Evolutionary conservation across 129 eudicot species (phyloP), one percentile per base, ranked within the genome.

Genomic region (Chrysanthemum seticuspe): DNA sequence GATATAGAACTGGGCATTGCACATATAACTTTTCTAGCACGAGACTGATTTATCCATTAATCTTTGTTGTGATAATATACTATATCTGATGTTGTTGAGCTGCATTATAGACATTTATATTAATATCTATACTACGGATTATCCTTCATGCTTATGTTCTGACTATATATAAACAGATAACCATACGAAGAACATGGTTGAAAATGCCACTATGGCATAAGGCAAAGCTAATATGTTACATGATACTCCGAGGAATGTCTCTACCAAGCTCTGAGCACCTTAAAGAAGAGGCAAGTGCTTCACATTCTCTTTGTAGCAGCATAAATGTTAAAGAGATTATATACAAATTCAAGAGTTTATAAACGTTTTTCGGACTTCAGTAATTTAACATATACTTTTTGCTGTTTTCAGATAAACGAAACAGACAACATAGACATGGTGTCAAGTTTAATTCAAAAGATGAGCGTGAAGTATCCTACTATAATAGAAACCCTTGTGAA

Each of bases 201-300:
- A 90, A 81, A 65, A 83, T 95, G 96, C 97, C 99, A 6, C 83
- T 95, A 76, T 95, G 97, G 99, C 99, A 95, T 78, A 95, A 86
- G 85, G 83, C 80, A 18, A 95, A 88, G 80, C 79, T 90, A 71
- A 14, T 95, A 13, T 88, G 87, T 63, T 83, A 91, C 65, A 48
- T 95, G 47, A 65, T 95, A 62, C 91, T 90, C 71, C 97, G 91
- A 81, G 85, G 94, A 79, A 71, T 95, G 61, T 89, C 88, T 81
- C 79, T 95, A 68, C 99, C 99, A 29, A 85, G 86, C 70, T 59
- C 97, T 19, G 72, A 67, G 7, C 94, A 76, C 57, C 89, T 90
- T 67, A 79, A 65, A 6, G 84, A 68, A 81, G 80, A 87, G 97
- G 99, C 91, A 85, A 10, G 59, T 63, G 62, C 55, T 25, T 51